Evolutionary conservation across 768 basidiomycete species (phyloP).

Genomic region (Lyophyllum decastes): DNA sequence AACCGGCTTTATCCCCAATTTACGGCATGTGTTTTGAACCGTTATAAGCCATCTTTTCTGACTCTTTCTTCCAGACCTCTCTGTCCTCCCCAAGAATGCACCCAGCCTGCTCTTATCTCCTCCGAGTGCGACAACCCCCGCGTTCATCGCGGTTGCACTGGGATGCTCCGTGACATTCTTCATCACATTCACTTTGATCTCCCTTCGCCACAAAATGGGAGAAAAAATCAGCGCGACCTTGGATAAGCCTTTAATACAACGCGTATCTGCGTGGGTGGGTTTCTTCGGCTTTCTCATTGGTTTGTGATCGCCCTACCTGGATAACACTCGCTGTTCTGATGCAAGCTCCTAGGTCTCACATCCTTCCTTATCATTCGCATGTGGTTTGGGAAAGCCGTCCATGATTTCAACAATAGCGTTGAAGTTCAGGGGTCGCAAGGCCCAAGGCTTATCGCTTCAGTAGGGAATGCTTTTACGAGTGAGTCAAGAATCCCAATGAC

Average conservation of each 20-base stretch:
- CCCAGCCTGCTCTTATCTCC: constrained; percentile 58
- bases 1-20: constrained; percentile 51
- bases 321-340: not conserved
- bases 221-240: constrained; percentile 49
- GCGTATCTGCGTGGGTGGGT: constrained; percentile 71
- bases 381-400: constrained; percentile 79
- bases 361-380: constrained; percentile 74
- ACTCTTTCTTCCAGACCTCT: constrained; percentile 52
- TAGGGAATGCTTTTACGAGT: constrained; percentile 80
- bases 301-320: constrained; percentile 25
- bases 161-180: constrained; percentile 63
- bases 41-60: not conserved
- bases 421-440: constrained; percentile 49
- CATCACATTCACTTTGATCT: constrained; percentile 62
- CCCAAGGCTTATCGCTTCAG: constrained; percentile 59
- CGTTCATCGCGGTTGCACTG: constrained; percentile 63
- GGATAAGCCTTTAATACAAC: constrained; percentile 60
- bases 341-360: constrained; percentile 50
- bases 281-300: constrained; percentile 77
- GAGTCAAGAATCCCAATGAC: constrained; percentile 24
- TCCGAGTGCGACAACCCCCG: constrained; percentile 61
- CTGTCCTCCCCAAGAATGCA: constrained; percentile 56
- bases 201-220: constrained; percentile 65
- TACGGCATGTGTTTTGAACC: constrained; percentile 51
- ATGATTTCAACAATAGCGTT: constrained; percentile 74